phyloP scores from a whole-genome alignment of 2,329 filamentous ascomycete species.

The Penicillium palitans region DNA sequence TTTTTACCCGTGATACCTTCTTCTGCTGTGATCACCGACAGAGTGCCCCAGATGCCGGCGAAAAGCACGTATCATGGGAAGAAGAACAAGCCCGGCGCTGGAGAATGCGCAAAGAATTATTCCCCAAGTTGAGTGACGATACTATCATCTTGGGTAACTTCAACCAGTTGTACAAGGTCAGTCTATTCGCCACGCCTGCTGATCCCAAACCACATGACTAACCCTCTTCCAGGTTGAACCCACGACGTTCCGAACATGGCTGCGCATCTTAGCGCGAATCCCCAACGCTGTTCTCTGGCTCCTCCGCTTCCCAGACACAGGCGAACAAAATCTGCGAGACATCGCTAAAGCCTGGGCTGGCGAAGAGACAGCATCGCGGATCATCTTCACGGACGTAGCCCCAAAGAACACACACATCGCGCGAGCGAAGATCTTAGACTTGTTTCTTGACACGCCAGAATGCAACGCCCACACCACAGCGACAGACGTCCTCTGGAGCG shows the following conservation, averaged over 20 bases:
- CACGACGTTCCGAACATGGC: slow-evolving; percentile 91
- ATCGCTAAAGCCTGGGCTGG: slow-evolving; percentile 85
- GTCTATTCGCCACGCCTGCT: background rate
- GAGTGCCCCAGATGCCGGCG: slow-evolving; percentile 72
- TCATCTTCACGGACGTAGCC: slow-evolving; percentile 95
- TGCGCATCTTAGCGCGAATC: slow-evolving; percentile 81
- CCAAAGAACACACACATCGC: slow-evolving; percentile 93
- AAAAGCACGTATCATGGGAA: slow-evolving; percentile 72
- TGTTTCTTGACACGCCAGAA: slow-evolving; percentile 95
- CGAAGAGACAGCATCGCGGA: slow-evolving; percentile 76
- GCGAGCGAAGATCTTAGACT: slow-evolving; percentile 84
- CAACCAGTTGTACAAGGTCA: slow-evolving; percentile 96
- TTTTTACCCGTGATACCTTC: slow-evolving; percentile 92
- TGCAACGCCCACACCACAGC: slow-evolving; percentile 98
- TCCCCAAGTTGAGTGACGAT: slow-evolving; percentile 78
- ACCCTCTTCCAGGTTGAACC: slow-evolving; percentile 76
- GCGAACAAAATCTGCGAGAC: slow-evolving; percentile 77
- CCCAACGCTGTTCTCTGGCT: slow-evolving; percentile 93
- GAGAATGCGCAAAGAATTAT: slow-evolving; percentile 90
- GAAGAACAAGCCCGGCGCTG: slow-evolving; percentile 80
- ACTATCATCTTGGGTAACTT: slow-evolving; percentile 94
- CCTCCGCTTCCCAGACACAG: slow-evolving; percentile 91
- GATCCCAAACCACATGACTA: slow-evolving; percentile 4
- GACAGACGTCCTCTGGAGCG: slow-evolving; percentile 94
- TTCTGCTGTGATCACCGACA: slow-evolving; percentile 98